Percentiles rank a stretch among this genome's conserved stretches.
Conservation (phyloP, 495 filamentous ascomycete genomes). For the Penicillium simplicissimum region DNA sequence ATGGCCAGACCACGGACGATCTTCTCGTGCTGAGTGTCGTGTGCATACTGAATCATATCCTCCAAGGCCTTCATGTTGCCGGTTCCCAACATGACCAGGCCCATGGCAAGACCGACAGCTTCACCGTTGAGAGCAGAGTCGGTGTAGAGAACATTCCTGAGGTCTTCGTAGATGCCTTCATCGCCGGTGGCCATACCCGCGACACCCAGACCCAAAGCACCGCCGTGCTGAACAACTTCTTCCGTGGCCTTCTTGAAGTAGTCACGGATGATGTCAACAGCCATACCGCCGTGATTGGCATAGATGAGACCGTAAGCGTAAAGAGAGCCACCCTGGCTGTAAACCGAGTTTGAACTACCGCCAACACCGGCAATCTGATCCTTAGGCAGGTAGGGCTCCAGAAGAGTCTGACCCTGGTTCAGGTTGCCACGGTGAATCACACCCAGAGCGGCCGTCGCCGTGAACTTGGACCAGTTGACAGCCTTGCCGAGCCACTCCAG, state of each 20-base stretch:
- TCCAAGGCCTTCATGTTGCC: conserved; percentile 87
- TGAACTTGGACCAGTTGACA: conserved; percentile 99
- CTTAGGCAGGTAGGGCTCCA: conserved; percentile 91
- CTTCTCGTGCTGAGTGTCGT: conserved; percentile 98
- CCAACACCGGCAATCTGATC: conserved; percentile 60
- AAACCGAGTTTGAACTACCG: conserved; percentile 74
- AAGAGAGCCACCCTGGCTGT: conserved; percentile 92
- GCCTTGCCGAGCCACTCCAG: conserved; percentile 98
- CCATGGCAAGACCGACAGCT: conserved; percentile 93
- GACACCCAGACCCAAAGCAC: conserved; percentile 91
- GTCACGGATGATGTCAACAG: conserved; percentile 81
- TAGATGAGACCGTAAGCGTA: conserved; percentile 97
- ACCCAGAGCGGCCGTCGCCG: conserved; percentile 92
- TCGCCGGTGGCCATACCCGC: conserved; percentile 96
- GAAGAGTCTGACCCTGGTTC: conserved; percentile 84
- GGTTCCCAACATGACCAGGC: conserved; percentile 94
- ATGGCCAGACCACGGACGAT: conserved; percentile 93
- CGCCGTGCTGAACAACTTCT: conserved; percentile 96
- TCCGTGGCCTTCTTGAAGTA: conserved; percentile 86
- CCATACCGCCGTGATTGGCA: conserved; percentile 93
- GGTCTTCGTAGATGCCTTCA: conserved; percentile 85
- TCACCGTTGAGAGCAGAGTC: conserved; percentile 97
- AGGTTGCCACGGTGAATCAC: conserved; percentile 96
- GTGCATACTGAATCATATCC: conserved; percentile 96
- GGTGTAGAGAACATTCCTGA: conserved; percentile 81